phyloP scores from a whole-genome alignment of 495 filamentous ascomycete genomes.

The Aspergillus biplanus region DNA sequence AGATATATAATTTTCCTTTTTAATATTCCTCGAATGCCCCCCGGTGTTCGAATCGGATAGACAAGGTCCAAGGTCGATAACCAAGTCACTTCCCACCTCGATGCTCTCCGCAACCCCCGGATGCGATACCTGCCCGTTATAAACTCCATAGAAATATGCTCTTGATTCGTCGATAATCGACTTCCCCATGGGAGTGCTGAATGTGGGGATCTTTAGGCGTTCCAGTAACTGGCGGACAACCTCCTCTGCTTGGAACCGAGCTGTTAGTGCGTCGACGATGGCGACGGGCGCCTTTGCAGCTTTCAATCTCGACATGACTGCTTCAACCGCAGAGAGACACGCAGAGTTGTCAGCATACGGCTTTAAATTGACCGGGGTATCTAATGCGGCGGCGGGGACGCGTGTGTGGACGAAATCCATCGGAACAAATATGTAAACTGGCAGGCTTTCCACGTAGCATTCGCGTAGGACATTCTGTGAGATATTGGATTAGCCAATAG shows the following conservation, averaged over 20 bases:
- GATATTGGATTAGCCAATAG: background rate
- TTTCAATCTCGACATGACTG: background rate
- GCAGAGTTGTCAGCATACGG: background rate
- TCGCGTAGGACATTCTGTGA: conserved; percentile 21
- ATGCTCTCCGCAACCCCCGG: conserved; percentile 27
- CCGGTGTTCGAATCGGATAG: conserved; percentile 45
- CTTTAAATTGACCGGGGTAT: background rate
- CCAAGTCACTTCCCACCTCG: conserved; percentile 33
- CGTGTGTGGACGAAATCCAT: conserved; percentile 11
- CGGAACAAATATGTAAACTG: conserved; percentile 31
- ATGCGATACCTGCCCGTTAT: conserved; percentile 28
- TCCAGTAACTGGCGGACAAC: conserved; percentile 34
- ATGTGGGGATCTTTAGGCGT: conserved; percentile 38
- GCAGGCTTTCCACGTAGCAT: conserved; percentile 30
- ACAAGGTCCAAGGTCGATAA: conserved; percentile 39
- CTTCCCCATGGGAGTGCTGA: conserved; percentile 40
- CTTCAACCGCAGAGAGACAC: background rate
- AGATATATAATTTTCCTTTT: conserved; percentile 29
- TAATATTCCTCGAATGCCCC: conserved; percentile 34
- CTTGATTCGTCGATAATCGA: conserved; percentile 40
- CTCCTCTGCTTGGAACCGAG: conserved; percentile 28
- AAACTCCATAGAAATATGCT: conserved; percentile 42
- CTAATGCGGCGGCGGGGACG: background rate
- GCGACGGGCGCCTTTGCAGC: conserved; percentile 38
- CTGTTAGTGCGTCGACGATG: conserved; percentile 35